Base-by-base conservation (phyloP, 1,284 basidiomycete species). In the Waitea zeae region DNA sequence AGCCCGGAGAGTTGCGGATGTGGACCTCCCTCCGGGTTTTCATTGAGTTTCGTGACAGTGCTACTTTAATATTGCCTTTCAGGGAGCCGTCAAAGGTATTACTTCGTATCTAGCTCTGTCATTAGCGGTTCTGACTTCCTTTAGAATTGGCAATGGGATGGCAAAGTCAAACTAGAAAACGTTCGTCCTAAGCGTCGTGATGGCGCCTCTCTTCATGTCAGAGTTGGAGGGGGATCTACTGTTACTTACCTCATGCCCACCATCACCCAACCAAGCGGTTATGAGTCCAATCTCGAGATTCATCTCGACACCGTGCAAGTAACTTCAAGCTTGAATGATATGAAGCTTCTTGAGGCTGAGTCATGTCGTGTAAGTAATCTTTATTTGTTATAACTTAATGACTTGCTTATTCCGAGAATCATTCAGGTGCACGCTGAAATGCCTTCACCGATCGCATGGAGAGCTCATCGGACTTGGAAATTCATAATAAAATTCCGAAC, bases 121-220 rank as follows among this genome's bases (percentile, higher is more conserved):
- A 22, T 20, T 26, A 20, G 39, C 34, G 17, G 20, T 34, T 26
- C 2, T 9, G 14, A 26, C 7, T 26, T 6, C 35, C 19, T 31
- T 19, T 38, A 80, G 76, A 75, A 89, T 48, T 89, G 84, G 83
- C 70, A 74, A 51, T 88, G 81, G 76, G 84, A 88, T 47, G 74
- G 70, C 18, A n/a, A 43, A 58, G 30, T 51, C 52, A 3, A 26
- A n/a, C 22, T 26, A 7, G 54, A 67, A 15, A 44, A 63, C n/a
- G 61, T 62, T 13, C 58, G 64, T 35, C 62, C 62, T 6, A 64
- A 64, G 35, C 66, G 60, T 38, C 62, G 79, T 38, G 74, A 80
- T 54, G 55, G 72, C 41, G 64, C 80, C 3, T 79, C 71, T 43
- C 68, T 95, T 19, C 80, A 79, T 42, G 47, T 92, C 24, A 64